Base-by-base conservation (phyloP, 768 basidiomycete species). In the Symmetrospora coprosmae region DNA sequence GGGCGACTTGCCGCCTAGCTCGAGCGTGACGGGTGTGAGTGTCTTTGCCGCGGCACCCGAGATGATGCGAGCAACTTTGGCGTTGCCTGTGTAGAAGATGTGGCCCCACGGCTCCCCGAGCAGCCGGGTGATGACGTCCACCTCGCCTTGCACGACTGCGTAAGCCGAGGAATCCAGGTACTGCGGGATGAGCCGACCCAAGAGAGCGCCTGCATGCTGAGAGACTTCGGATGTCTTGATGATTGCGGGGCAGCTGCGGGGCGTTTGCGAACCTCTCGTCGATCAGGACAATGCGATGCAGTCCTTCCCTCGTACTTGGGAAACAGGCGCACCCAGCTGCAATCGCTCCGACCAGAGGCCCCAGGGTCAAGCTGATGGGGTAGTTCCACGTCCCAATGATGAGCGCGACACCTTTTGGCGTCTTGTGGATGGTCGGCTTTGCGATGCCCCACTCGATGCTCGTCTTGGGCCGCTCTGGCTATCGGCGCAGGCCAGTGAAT, bases 41-140 rank as follows among this genome's bases (percentile, higher is more conserved):
- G 79, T 78, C 71, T 87, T 82, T 1, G 83, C 86, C 11, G 87
- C 87, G 0, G 86, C 86, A 0, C 76, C 70, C 1, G 82, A 79
- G 8, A 90, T 78, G 43, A 90, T 77, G 63, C 72, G 78, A 0
- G 77, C 87, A 7, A 88, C 79, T 27, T 79, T 77, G 2, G 76
- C 77, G 28, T 58, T 58, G 28, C 55, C 55, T 31, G 55, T 58
- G 43, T 58, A 58, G 55, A 58, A 58, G 41, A 58, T 58, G 43
- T 53, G 34, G 30, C 60, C 30, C 65, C 65, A 30, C 34, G 51
- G 43, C 55, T 27, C 38, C 41, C 7, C 84, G 84, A 1, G 84
- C 80, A 64, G 76, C 79, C 74, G 83, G 84, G 80, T 81, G 4
- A 80, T 81, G 70, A 86, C 84, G 0, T 79, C 72, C 1, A 84